phyloP scores from a whole-genome alignment of 2,329 filamentous ascomycete genomes.

The Xylaria sp. region DNA sequence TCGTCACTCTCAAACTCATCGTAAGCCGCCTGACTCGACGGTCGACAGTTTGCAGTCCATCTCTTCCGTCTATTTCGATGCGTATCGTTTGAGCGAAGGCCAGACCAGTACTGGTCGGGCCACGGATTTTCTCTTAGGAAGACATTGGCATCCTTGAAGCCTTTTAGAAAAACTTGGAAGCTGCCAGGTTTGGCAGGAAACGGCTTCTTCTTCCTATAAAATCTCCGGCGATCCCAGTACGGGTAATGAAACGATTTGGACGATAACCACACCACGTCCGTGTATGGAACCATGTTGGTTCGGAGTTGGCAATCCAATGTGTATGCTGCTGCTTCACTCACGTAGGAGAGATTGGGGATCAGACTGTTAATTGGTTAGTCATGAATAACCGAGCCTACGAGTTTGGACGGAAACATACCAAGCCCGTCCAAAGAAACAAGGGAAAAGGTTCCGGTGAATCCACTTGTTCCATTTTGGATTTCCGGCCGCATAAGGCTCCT shows the following conservation, averaged over 20 bases:
- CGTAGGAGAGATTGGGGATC: conserved; percentile 96
- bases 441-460: conserved; percentile 97
- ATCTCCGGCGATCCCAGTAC: conserved; percentile 91
- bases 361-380: conserved; percentile 56
- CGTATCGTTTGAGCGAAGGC: conserved; percentile 71
- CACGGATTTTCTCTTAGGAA: conserved; percentile 95
- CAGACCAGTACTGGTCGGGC: conserved; percentile 84
- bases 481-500: conserved; percentile 94
- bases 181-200: conserved; percentile 91
- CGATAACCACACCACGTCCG: conserved; percentile 89
- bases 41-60: conserved; percentile 85
- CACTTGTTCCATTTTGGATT: conserved; percentile 99
- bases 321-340: conserved; percentile 96
- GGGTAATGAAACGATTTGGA: conserved; percentile 99
- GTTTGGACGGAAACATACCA: conserved; percentile 58
- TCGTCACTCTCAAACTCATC: conserved; percentile 58
- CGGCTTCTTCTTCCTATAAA: conserved; percentile 83
- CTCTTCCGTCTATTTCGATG: conserved; percentile 70
- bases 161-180: conserved; percentile 96
- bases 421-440: conserved; percentile 93
- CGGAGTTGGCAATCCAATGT: conserved; percentile 88
- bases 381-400: background rate
- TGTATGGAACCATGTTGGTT: conserved; percentile 94
- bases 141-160: conserved; percentile 95
- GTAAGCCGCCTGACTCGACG: conserved; percentile 51